Conservation (phyloP, 1,284 basidiomycete species). For the Pascua guehoae region DNA sequence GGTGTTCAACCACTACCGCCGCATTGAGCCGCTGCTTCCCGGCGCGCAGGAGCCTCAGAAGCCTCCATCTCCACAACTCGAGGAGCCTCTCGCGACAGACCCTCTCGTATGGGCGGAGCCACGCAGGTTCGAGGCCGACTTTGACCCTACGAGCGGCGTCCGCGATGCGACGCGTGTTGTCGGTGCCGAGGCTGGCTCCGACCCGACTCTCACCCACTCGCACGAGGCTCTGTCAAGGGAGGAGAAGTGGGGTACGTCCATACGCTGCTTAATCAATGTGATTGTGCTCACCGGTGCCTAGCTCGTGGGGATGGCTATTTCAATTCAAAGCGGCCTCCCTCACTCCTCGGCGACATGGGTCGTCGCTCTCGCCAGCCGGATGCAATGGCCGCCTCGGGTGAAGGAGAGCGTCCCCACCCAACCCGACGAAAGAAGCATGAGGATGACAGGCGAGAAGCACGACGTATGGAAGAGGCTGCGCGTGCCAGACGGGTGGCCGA, state of each 20-base stretch:
- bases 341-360: slow-evolving; percentile 37
- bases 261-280: slow-evolving; percentile 36
- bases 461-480: slow-evolving; percentile 13
- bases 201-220: slow-evolving; percentile 37
- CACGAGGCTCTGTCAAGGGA: slow-evolving; percentile 30
- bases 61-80: slow-evolving; percentile 13
- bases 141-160: slow-evolving; percentile 22
- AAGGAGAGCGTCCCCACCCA: background rate
- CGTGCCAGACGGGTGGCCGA: slow-evolving; percentile 19
- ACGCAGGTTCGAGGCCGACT: slow-evolving; percentile 16
- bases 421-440: background rate
- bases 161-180: slow-evolving; percentile 28
- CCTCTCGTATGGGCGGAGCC: too few species aligned
- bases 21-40: slow-evolving; percentile 50
- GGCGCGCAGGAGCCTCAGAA: background rate
- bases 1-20: slow-evolving; percentile 89
- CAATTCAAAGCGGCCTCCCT: slow-evolving; percentile 50
- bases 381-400: background rate
- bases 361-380: background rate
- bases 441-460: slow-evolving; percentile 2
- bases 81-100: slow-evolving; percentile 14
- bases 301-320: slow-evolving; percentile 39
- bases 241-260: slow-evolving; percentile 35
- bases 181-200: slow-evolving; percentile 29
- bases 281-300: slow-evolving; percentile 20